Conservation (phyloP, 2,329 filamentous ascomycete species). For the Apiospora marii region DNA sequence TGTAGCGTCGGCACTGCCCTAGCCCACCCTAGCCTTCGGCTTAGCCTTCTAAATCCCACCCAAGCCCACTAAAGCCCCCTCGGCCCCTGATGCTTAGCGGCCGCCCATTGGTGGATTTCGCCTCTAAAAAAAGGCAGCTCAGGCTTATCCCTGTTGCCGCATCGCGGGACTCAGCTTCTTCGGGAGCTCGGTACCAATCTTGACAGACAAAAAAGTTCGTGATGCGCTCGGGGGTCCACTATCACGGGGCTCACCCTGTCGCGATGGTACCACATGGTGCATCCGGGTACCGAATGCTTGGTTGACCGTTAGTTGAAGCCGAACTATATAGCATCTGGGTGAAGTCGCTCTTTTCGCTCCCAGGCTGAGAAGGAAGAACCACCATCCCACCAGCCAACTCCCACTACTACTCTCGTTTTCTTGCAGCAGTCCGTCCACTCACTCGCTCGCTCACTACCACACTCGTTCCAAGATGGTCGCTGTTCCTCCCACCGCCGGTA, state of each 20-base stretch:
- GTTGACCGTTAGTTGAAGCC: too few species aligned
- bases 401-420: not conserved
- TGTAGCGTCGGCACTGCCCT: not conserved
- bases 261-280: not conserved
- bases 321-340: slow-evolving; percentile 2
- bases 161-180: not conserved
- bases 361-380: not conserved
- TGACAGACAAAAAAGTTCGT: not conserved
- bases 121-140: not conserved
- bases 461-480: slow-evolving; percentile 28
- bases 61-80: not conserved
- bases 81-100: not conserved
- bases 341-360: not conserved
- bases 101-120: not conserved
- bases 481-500: slow-evolving; percentile 26
- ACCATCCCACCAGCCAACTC: slow-evolving; percentile 2
- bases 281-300: not conserved
- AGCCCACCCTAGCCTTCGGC: not conserved
- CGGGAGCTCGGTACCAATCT: not conserved
- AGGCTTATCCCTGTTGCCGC: not conserved
- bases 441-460: not conserved
- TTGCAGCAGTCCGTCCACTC: not conserved
- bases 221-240: not conserved
- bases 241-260: slow-evolving; percentile 9
- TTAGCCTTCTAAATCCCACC: too few species aligned